Evolutionary conservation across 2,329 filamentous ascomycete genomes (phyloP), one percentile per base, ranked within the genome.

Genomic region (Juglanconis oblonga): DNA sequence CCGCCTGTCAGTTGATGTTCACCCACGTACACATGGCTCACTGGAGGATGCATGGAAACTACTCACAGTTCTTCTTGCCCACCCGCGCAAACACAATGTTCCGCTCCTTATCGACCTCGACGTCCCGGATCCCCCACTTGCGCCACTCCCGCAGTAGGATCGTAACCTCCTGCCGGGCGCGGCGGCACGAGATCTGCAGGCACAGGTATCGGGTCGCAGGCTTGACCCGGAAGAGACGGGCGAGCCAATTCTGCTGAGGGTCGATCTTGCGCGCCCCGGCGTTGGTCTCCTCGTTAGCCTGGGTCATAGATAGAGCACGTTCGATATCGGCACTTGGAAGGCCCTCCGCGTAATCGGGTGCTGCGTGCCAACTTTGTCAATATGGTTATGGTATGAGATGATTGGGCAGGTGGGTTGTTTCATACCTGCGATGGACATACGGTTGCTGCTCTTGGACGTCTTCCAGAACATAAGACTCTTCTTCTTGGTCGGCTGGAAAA

Each of bases 171-270:
- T 90, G 89, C 48, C 92, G 86, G 48, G 89, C 89, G 62, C 87
- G 84, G n/a, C 82, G 81, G 67, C 89, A 88, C 5, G 88, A 85
- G 31, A 92, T 81, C 3, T 81, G 82, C 71, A 97, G 87, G 71
- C 92, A 95, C 14, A 97, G 74, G 33, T 90, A 82, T 64, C 86
- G 85, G 14, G 80, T 88, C 0, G 88, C 90, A 1, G 94, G 94
- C 72, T 95, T 97, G 70, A 97, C 88, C 58, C 92, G 87, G 77
- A 98, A 91, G 50, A 98, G 85, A 14, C 91, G 89, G 35, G 91
- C 89, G 56, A 98, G 84, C 93, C 94, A 97, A 67, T 89, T 96
- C 69, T 92, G 87, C 70, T 87, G 88, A 35, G 86, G 82, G 63
- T 86, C 87, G 68, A 84, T 89, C 73, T 81, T 81, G 59, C 81